Conservation (phyloP, 2,329 filamentous ascomycete species). For the Sordariomycetes sp. region DNA sequence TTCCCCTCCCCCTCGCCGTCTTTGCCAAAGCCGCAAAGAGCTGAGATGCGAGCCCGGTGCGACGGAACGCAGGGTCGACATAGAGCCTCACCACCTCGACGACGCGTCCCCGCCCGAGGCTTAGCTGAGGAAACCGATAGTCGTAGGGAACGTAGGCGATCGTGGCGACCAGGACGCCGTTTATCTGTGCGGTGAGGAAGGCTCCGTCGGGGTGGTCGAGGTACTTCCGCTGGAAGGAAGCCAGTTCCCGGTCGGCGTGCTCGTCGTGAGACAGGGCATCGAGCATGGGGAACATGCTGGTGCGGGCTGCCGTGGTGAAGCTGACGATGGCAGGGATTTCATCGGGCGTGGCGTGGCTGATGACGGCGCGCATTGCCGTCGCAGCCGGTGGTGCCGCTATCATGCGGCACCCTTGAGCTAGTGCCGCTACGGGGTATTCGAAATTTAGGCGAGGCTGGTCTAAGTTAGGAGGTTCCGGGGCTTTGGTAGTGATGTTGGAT, state of each 20-base stretch:
- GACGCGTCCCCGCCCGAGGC: conserved; percentile 8
- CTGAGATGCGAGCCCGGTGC: conserved; percentile 15
- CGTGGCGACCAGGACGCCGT: conserved; percentile 12
- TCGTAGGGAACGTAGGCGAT: conserved; percentile 16
- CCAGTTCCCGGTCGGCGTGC: conserved; percentile 10
- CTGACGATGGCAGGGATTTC: conserved; percentile 13
- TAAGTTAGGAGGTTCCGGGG: too few relatives aligned
- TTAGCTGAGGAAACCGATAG: conserved; percentile 12
- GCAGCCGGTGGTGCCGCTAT: not conserved
- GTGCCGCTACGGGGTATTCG: too few relatives aligned
- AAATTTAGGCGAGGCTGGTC: too few relatives aligned
- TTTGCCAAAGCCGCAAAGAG: conserved; percentile 10
- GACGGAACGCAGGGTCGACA: conserved; percentile 14
- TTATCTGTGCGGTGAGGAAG: conserved; percentile 10
- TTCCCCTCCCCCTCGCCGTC: conserved; percentile 7
- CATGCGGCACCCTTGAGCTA: not conserved
- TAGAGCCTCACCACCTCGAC: conserved; percentile 17
- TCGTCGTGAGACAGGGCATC: conserved; percentile 9
- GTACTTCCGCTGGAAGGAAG: conserved; percentile 12
- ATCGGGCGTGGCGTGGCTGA: conserved; percentile 8
- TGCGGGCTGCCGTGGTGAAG: conserved; percentile 13
- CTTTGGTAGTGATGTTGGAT: too few relatives aligned
- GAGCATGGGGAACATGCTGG: conserved; percentile 16
- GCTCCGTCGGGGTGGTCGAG: conserved; percentile 11
- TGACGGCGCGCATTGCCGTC: conserved; percentile 1